Base-by-base conservation (phyloP, 345 rosid species). In the Clarkia xantiana region DNA sequence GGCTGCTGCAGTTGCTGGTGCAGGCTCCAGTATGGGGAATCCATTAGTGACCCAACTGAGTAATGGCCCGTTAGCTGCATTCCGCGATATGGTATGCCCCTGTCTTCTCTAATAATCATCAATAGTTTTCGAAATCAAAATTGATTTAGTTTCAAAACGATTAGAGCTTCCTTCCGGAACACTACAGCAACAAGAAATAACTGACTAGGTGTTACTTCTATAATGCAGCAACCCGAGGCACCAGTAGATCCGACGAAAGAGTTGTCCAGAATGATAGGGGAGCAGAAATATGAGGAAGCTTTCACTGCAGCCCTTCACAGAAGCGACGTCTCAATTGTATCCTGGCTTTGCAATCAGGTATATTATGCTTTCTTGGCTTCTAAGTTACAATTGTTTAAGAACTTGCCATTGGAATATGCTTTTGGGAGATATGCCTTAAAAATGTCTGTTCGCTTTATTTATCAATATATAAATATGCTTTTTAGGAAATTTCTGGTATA, bases 341-440 rank as follows among this genome's bases (percentile, higher is more conserved):
- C 94, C 45, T 86, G 98, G 98, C 67, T 91, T 53, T 91, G 98
- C 44, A 67, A 75, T 59, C 93, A 84, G 96, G 96, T 86, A 60
- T 45, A 34, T 46, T 23, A 47, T 47, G 4, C 10, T 10, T 13
- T 0, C 12, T 19, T 45, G 12, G 19, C 6, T 12, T 23, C 23
- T 11, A 47, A 47, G 6, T 19, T 47, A 11, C 34, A 11, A 19
- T 4, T 47, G 1, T 11, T 45, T 18, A 13, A 47, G 1, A 14
- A 2, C 36, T 18, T 20, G 34, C 20, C 18, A 23, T 5, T 48
- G 13, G 14, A 17, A 20, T 22, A 4, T 2, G 5, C 2, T 22
- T 22, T 5, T 2, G 5, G 5, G 5, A 5, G 5, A 5, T 22
- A 5, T 13, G 17, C 40, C 14, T 29, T 11, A 18, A 46, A 3